phyloP scores from a whole-genome alignment of 768 basidiomycete species.

The Wakefieldia striispora region DNA sequence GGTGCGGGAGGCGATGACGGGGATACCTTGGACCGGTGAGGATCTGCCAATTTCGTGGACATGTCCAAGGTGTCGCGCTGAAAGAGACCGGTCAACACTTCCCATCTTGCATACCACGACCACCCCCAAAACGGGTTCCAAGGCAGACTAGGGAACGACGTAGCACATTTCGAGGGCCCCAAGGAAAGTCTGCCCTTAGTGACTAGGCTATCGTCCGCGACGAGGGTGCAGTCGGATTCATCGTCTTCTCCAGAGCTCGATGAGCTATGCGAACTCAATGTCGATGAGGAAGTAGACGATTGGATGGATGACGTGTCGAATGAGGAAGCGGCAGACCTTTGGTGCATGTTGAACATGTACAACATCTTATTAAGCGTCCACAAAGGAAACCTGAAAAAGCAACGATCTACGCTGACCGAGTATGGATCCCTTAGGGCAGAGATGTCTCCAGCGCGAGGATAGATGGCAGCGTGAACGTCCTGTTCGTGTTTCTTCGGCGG shows the following conservation, averaged over 20 bases:
- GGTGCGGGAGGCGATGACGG: conserved; percentile 1
- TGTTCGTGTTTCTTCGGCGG: conserved; percentile 7
- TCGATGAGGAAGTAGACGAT: conserved; percentile 20
- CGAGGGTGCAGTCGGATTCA: conserved; percentile 57
- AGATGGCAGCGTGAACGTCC: conserved; percentile 29
- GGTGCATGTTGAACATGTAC: conserved; percentile 60
- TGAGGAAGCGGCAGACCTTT: conserved; percentile 14
- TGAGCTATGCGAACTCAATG: conserved; percentile 18
- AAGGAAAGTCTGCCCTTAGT: neutral
- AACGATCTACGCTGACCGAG: conserved; percentile 55
- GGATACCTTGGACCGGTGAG: neutral
- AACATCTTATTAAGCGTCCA: conserved; percentile 68
- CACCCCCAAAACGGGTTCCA: conserved; percentile 30
- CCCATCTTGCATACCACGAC: conserved; percentile 58
- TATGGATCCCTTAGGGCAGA: conserved; percentile 56
- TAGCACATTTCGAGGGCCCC: conserved; percentile 2
- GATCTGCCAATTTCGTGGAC: neutral
- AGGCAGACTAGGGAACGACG: conserved; percentile 5
- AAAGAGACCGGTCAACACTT: conserved; percentile 46
- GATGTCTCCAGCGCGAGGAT: conserved; percentile 67
- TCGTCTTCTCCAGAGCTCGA: conserved; percentile 25
- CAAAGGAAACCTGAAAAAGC: conserved; percentile 52
- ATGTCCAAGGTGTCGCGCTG: conserved; percentile 9
- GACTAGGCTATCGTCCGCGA: conserved; percentile 41
- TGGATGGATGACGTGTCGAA: conserved; percentile 6